phyloP scores from a whole-genome alignment of 305 asterid genomes.

The Fraxinus platypoda region DNA sequence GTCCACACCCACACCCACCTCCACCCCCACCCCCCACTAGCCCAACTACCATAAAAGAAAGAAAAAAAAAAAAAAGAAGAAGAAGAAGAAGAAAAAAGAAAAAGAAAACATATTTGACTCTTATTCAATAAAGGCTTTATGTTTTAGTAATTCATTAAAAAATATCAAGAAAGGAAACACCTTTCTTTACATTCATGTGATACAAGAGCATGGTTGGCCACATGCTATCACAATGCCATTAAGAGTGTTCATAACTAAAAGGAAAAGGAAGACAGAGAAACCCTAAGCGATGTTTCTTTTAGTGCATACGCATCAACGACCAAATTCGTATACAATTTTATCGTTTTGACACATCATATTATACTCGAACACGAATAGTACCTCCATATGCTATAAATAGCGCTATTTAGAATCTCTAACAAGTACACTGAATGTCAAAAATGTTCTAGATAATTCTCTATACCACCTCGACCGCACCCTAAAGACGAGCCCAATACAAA shows the following conservation, averaged over 20 bases:
- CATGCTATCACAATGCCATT: conserved; percentile 31
- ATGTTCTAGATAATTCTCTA: no score
- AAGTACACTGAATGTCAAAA: not conserved
- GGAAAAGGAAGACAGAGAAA: not conserved
- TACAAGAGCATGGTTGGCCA: conserved; percentile 31
- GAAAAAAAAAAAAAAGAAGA: no score
- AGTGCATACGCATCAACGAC: not conserved
- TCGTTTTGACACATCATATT: no score
- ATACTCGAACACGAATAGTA: not conserved
- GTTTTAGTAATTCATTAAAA: conserved; percentile 23
- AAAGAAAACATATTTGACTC: not conserved
- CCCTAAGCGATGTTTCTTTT: not conserved
- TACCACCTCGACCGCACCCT: not conserved
- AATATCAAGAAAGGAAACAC: not conserved
- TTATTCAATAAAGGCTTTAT: not conserved
- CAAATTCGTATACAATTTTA: not conserved
- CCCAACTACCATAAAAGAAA: no score
- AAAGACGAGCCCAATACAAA: not conserved
- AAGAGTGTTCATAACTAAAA: conserved; percentile 20
- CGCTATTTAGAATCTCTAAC: no score
- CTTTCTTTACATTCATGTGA: not conserved
- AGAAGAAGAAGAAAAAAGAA: no score
- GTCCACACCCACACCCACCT: not conserved
- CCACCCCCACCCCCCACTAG: no score
- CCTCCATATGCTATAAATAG: not conserved